phyloP scores from a whole-genome alignment of 202 grass and related monocot species.

The Panicum hallii region DNA sequence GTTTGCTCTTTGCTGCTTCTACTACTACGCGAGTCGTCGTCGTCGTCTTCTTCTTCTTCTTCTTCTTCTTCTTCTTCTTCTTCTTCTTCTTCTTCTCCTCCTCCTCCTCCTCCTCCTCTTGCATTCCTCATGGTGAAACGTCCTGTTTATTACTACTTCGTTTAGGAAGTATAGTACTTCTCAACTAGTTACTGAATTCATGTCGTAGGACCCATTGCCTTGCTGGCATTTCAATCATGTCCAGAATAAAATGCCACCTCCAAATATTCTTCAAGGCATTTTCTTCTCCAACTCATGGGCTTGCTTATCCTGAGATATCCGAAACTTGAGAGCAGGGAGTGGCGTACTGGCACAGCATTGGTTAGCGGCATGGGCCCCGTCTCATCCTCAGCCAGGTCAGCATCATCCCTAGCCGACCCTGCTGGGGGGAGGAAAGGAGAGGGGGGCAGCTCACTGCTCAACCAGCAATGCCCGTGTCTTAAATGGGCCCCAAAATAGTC shows the following conservation, averaged over 20 bases:
- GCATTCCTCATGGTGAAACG: not conserved
- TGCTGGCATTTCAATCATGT: not conserved
- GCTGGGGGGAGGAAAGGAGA: too few relatives aligned
- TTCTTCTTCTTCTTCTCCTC: too few relatives aligned
- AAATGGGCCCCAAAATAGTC: constrained; percentile 19
- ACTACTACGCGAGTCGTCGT: too few relatives aligned
- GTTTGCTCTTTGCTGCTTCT: too few relatives aligned
- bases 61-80: too few relatives aligned
- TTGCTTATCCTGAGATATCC: constrained; percentile 47
- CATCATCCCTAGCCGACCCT: not conserved
- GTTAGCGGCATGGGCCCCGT: constrained; percentile 31
- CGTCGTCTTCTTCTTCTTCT: too few relatives aligned
- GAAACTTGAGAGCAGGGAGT: constrained; percentile 18
- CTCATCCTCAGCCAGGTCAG: constrained; percentile 57
- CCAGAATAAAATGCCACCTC: not conserved
- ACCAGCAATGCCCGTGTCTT: constrained; percentile 19
- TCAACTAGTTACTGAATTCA: not conserved
- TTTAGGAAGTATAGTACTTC: not conserved
- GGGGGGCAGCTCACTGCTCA: not conserved
- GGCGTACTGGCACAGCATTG: constrained; percentile 49
- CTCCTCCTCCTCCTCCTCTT: too few relatives aligned
- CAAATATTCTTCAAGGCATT: not conserved
- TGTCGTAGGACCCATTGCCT: not conserved
- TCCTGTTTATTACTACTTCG: too few relatives aligned
- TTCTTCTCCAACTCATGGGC: not conserved